Percentiles rank a stretch among this genome's conserved stretches.
These are phyloP conservation scores for Botrytis fabae DNA, from an alignment of 2,329 filamentous ascomycete species.

Conservation along the genomic window DNA sequence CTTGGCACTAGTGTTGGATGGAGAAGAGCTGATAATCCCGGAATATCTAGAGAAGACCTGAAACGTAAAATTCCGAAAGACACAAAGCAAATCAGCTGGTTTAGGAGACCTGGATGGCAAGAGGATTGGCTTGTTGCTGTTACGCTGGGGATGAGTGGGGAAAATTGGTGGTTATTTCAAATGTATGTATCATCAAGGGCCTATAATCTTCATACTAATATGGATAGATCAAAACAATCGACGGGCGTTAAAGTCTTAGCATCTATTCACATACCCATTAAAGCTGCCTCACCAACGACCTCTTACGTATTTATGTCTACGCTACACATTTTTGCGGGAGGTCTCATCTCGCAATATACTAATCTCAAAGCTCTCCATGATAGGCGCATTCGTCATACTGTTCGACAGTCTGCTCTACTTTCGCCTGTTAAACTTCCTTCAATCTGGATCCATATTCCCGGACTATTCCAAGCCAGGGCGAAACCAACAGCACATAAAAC, in stretches of 20 bases:
- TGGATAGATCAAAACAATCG: conserved; percentile 24
- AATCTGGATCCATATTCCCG: conserved; percentile 35
- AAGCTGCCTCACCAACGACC: conserved; percentile 33
- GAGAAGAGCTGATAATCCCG: conserved; percentile 48
- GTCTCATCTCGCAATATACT: conserved; percentile 43
- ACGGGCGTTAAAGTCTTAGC: conserved; percentile 32
- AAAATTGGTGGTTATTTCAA: conserved; percentile 77
- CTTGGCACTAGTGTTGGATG: conserved; percentile 66
- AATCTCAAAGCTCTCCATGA: conserved; percentile 42
- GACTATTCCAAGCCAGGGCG: conserved; percentile 34
- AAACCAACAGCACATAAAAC: conserved; percentile 34
- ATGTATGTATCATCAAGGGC: conserved; percentile 44
- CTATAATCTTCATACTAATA: conserved; percentile 13
- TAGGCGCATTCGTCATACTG: conserved; percentile 31
- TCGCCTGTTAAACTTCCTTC: conserved; percentile 36
- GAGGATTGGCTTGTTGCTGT: conserved; percentile 71
- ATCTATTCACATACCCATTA: conserved; percentile 36
- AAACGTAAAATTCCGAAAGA: conserved; percentile 61
- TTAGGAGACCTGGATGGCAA: conserved; percentile 71
- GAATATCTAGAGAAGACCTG: conserved; percentile 53
- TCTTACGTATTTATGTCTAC: conserved; percentile 41
- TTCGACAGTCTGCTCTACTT: conserved; percentile 36
- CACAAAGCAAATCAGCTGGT: conserved; percentile 64
- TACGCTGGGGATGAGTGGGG: conserved; percentile 68
- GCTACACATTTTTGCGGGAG: conserved; percentile 43